These are phyloP conservation scores for Pythium chondricola DNA, from an alignment of 352 stramenopile genomes.

Conservation along the genomic window DNA sequence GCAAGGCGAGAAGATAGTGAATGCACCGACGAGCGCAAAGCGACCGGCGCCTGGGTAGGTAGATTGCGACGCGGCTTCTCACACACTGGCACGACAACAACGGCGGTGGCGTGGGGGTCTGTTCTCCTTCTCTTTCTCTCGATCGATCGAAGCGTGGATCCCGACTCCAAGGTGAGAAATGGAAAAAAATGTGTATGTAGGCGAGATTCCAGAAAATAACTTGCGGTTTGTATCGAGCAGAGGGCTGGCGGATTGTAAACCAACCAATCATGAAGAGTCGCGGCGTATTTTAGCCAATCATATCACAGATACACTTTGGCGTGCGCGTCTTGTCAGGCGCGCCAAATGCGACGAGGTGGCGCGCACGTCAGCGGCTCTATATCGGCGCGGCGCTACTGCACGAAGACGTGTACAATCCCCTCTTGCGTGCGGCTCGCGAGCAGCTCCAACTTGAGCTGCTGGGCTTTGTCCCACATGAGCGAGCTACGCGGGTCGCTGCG, in stretches of 20 bases:
- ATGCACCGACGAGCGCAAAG: too few species aligned
- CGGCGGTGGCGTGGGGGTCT: too few species aligned
- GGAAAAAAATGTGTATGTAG: not conserved
- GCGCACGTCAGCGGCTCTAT: not conserved
- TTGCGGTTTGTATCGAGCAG: constrained; percentile 14
- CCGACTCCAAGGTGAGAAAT: constrained; percentile 13
- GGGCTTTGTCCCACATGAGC: constrained; percentile 68
- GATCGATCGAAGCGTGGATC: not conserved
- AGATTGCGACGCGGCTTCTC: too few species aligned
- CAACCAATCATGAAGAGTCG: constrained; percentile 18
- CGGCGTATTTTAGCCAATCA: constrained; percentile 11
- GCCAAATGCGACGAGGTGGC: constrained; percentile 2
- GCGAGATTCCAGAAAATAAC: constrained; percentile 12
- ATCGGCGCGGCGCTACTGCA: constrained; percentile 26
- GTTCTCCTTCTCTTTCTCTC: not conserved
- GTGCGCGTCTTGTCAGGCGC: not conserved
- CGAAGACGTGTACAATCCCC: constrained; percentile 57
- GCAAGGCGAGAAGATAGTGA: too few species aligned
- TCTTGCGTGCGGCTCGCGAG: constrained; percentile 42
- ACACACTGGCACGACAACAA: too few species aligned
- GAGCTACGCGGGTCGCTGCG: constrained; percentile 67
- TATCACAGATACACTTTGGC: too few species aligned
- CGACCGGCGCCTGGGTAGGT: too few species aligned
- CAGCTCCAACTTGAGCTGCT: constrained; percentile 53
- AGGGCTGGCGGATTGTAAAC: not conserved